Conservation (phyloP, 371 early-diverging fungal genomes). For the Mucor lusitanicus region DNA sequence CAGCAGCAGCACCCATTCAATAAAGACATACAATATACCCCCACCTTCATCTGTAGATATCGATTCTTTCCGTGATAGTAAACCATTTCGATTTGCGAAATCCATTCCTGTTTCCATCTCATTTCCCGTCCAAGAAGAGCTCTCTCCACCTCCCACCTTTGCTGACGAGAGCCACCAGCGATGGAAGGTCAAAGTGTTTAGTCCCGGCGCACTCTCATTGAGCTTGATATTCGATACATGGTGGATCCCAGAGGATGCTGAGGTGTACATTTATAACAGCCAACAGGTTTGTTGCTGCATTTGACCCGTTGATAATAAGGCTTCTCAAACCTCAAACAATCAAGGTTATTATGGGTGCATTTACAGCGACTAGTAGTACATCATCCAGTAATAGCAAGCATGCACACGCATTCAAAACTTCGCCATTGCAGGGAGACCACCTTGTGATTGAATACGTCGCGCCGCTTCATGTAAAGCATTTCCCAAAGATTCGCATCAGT, state of each 20-base stretch:
- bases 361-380: conserved; percentile 25
- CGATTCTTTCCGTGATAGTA: not conserved
- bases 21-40: not conserved
- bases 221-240: conserved; percentile 51
- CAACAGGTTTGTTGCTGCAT: not conserved
- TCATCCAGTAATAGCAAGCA: conserved; percentile 46
- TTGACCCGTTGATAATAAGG: not conserved
- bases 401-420: conserved; percentile 35
- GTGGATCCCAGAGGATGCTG: conserved; percentile 32
- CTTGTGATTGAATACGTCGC: conserved; percentile 34
- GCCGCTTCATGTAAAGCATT: conserved; percentile 3
- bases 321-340: not conserved
- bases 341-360: conserved; percentile 33
- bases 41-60: not conserved
- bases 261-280: conserved; percentile 37
- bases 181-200: conserved; percentile 42
- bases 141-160: not conserved
- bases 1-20: not conserved
- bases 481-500: conserved; percentile 33
- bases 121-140: not conserved
- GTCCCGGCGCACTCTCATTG: conserved; percentile 43
- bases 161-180: conserved; percentile 6
- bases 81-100: conserved; percentile 23
- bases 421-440: conserved; percentile 41
- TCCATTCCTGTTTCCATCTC: conserved; percentile 18